Conservation (phyloP, 345 rosid species). For the Alliaria petiolata region DNA sequence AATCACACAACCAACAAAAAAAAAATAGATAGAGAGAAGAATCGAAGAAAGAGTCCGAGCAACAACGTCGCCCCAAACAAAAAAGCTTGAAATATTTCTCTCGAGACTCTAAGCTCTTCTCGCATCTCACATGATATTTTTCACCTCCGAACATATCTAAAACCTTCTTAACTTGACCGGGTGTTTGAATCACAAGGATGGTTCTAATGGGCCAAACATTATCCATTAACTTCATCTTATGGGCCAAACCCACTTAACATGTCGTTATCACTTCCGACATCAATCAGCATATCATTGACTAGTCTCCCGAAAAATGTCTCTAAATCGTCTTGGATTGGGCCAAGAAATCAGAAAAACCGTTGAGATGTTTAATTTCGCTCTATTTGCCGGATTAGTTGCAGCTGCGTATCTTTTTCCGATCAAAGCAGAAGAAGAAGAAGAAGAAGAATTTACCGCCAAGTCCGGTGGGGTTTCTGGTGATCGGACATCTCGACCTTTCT, state of each 20-base stretch:
- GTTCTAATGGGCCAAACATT: background rate
- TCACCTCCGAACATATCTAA: background rate
- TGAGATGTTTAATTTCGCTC: background rate
- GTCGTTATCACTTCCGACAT: too few species aligned
- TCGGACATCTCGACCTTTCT: conserved; percentile 26
- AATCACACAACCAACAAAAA: background rate
- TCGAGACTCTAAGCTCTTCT: conserved; percentile 1
- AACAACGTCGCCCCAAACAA: background rate
- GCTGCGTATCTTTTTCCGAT: background rate
- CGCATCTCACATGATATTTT: background rate
- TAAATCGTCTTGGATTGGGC: too few species aligned
- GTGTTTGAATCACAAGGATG: background rate
- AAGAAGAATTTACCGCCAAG: background rate
- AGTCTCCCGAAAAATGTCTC: too few species aligned
- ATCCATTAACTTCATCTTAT: background rate
- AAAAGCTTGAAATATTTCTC: background rate
- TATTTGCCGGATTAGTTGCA: background rate
- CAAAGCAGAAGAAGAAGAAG: background rate
- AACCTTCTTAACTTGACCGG: background rate
- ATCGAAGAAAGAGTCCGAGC: background rate
- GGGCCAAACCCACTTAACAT: background rate
- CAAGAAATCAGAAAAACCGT: background rate
- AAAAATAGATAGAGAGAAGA: background rate
- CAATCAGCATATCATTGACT: background rate
- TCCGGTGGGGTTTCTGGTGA: conserved; percentile 9